phyloP scores from a whole-genome alignment of 352 stramenopile genomes.

The Phytopythium montanum region DNA sequence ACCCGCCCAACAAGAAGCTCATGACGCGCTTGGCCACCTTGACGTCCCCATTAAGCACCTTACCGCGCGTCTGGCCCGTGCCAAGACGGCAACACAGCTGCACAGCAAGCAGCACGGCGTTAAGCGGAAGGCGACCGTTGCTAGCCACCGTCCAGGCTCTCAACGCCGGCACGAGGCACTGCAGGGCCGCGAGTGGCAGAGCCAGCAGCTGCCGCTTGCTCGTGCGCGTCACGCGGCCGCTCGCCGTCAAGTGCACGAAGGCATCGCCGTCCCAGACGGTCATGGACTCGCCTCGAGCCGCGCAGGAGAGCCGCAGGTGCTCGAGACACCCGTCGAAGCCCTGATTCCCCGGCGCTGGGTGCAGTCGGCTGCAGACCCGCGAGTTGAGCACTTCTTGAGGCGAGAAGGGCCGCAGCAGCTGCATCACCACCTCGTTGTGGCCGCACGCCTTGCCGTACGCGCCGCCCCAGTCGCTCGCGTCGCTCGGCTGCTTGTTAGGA shows the following conservation, averaged over 20 bases:
- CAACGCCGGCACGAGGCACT: constrained; percentile 49
- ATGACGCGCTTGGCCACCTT: constrained; percentile 56
- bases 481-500: constrained; percentile 69
- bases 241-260: constrained; percentile 62
- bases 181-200: constrained; percentile 51
- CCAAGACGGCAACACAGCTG: constrained; percentile 55
- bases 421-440: constrained; percentile 90
- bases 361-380: constrained; percentile 71
- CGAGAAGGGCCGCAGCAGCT: constrained; percentile 79
- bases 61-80: constrained; percentile 18
- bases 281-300: constrained; percentile 35
- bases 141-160: constrained; percentile 46
- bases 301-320: constrained; percentile 68
- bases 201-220: constrained; percentile 68
- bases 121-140: constrained; percentile 26
- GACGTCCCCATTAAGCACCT: constrained; percentile 9
- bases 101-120: constrained; percentile 36
- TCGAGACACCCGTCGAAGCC: constrained; percentile 89
- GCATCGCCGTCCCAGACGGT: constrained; percentile 84
- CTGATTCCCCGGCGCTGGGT: constrained; percentile 83
- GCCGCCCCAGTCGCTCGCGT: constrained; percentile 76
- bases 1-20: constrained; percentile 57
- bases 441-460: constrained; percentile 82
- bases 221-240: constrained; percentile 43
- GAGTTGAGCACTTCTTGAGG: constrained; percentile 89